Evolutionary conservation across 2,329 filamentous ascomycete species (phyloP).

Genomic region (Hypoxylon rubiginosum): DNA sequence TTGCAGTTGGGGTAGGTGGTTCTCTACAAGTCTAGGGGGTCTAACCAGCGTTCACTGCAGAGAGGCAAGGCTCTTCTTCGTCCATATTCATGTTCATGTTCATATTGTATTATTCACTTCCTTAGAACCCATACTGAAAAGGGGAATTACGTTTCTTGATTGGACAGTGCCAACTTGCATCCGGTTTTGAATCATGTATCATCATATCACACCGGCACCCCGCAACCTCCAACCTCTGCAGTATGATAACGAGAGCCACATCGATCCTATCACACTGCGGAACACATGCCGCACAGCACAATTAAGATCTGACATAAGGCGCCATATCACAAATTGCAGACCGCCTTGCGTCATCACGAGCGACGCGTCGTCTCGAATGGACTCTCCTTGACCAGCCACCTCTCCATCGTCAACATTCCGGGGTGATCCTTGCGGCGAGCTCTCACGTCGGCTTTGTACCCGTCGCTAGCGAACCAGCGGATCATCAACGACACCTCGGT

Average conservation of each 20-base stretch:
- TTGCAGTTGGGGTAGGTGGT: neutral
- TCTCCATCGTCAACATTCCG: conserved; percentile 51
- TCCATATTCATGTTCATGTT: conserved; percentile 1
- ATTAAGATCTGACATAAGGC: neutral
- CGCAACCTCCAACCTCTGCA: neutral
- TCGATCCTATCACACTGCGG: neutral
- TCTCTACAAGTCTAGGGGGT: neutral
- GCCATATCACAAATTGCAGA: neutral
- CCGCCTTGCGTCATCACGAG: conserved; percentile 6
- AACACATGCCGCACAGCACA: neutral
- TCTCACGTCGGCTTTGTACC: conserved; percentile 52
- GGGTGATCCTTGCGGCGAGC: conserved; percentile 50
- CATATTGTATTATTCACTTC: conserved; percentile 1
- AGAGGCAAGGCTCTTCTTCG: neutral
- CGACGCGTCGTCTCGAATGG: conserved; percentile 40
- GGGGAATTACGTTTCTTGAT: neutral
- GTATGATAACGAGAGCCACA: neutral
- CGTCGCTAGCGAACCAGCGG: conserved; percentile 54
- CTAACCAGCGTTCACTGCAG: neutral
- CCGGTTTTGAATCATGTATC: neutral
- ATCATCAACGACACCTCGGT: conserved; percentile 53
- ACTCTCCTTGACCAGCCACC: conserved; percentile 52
- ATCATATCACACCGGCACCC: neutral
- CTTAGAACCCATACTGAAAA: neutral
- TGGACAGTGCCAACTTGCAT: neutral